These are phyloP conservation scores for Pueraria montana DNA, from an alignment of 306 rosid species.

Conservation along the genomic window DNA sequence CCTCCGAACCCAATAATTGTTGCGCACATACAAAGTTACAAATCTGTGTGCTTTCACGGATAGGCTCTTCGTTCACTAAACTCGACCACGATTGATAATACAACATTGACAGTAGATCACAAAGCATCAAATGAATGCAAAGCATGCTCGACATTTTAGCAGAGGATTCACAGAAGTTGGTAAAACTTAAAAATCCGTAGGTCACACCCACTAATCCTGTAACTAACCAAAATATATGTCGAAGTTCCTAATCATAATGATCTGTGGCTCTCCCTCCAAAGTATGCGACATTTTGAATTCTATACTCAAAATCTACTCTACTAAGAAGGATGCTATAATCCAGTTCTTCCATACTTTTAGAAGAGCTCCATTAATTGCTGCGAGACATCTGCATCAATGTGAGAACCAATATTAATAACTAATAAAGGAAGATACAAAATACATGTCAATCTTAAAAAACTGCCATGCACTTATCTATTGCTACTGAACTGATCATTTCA, in stretches of 20 bases:
- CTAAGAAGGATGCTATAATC: slow-evolving; percentile 32
- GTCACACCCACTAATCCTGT: slow-evolving; percentile 36
- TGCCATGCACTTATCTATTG: slow-evolving; percentile 3
- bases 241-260: slow-evolving; percentile 22
- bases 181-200: slow-evolving; percentile 13
- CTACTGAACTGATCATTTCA: slow-evolving; percentile 17
- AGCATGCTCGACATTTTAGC: slow-evolving; percentile 1
- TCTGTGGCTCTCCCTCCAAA: slow-evolving; percentile 19
- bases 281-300: slow-evolving; percentile 32
- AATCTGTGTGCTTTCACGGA: not conserved
- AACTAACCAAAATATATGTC: slow-evolving; percentile 28
- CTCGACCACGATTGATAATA: not conserved
- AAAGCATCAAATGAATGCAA: slow-evolving; percentile 28
- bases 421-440: slow-evolving; percentile 12
- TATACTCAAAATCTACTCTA: slow-evolving; percentile 39
- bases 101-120: slow-evolving; percentile 6
- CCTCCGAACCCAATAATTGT: not conserved
- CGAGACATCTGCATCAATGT: slow-evolving; percentile 81
- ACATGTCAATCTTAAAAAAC: not conserved
- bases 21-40: slow-evolving; percentile 10
- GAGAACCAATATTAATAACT: slow-evolving; percentile 28
- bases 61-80: not conserved
- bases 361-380: slow-evolving; percentile 97
- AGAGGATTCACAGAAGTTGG: slow-evolving; percentile 24
- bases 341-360: slow-evolving; percentile 43